Evolutionary conservation across 2,329 filamentous ascomycete species (phyloP).

Genomic region (Ceratocystis ficicola): DNA sequence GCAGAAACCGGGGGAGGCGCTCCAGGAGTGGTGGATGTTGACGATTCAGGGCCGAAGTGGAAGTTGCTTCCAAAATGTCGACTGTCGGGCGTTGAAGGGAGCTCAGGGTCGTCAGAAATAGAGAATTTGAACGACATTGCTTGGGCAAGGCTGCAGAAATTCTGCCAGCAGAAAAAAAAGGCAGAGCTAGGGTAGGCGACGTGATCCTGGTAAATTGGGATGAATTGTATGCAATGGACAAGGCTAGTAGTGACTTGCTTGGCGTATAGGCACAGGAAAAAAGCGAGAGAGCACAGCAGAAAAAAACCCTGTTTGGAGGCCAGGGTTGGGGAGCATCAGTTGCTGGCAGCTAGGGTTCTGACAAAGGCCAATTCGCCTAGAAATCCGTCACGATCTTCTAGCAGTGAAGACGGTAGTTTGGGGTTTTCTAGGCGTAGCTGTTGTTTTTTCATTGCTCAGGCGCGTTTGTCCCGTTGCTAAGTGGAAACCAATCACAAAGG

Average conservation of each 20-base stretch:
- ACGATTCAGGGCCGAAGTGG: conserved; percentile 34
- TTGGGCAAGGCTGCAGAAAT: conserved; percentile 22
- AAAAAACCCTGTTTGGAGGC: too few relatives aligned
- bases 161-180: conserved; percentile 8
- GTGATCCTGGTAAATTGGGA: background rate
- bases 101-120: conserved; percentile 35
- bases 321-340: background rate
- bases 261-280: background rate
- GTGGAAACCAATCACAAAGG: background rate
- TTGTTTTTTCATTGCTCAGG: background rate
- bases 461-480: background rate
- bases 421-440: background rate
- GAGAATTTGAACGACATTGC: conserved; percentile 34
- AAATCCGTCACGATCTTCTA: background rate
- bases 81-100: conserved; percentile 40
- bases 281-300: background rate
- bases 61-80: conserved; percentile 30
- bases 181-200: background rate
- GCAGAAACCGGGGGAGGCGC: conserved; percentile 28
- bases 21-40: conserved; percentile 39
- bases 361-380: background rate
- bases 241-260: background rate
- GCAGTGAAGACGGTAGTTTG: background rate
- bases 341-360: background rate
- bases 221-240: background rate